Percentiles rank a stretch among this genome's conserved stretches.
phyloP scores from a whole-genome alignment of 148 eudicot species.

The Cornus controversa region DNA sequence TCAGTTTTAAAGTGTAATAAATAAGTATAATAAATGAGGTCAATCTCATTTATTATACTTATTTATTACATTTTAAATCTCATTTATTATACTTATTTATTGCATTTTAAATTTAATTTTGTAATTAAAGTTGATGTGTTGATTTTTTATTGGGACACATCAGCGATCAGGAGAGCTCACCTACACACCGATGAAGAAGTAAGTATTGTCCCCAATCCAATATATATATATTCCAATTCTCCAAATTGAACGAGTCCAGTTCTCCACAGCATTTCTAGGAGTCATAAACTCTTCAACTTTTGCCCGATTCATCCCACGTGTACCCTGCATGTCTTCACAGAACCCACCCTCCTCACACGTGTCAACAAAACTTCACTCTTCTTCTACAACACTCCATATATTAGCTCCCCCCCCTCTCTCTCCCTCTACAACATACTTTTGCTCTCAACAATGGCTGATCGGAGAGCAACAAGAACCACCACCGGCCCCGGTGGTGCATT shows the following conservation, averaged over 20 bases:
- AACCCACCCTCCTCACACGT: background rate
- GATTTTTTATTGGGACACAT: no score
- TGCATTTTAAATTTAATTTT: no score
- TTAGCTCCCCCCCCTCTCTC: background rate
- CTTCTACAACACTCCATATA: background rate
- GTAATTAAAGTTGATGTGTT: no score
- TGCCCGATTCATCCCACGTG: background rate
- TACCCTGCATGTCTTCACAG: background rate
- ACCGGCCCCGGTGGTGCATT: slow-evolving; percentile 19
- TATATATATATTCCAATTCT: background rate
- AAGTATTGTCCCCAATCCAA: background rate
- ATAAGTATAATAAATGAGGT: no score
- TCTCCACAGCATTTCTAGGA: background rate
- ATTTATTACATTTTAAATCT: no score
- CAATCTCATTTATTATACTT: no score
- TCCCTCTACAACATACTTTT: background rate
- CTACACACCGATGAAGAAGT: no score
- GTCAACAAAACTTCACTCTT: background rate
- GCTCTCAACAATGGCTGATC: slow-evolving; percentile 29
- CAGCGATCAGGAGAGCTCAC: no score
- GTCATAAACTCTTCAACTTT: background rate
- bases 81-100: no score
- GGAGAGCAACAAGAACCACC: slow-evolving; percentile 19
- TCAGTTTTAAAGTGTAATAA: no score
- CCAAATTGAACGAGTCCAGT: background rate